Evolutionary conservation across 1,284 basidiomycete genomes (phyloP), one percentile per base, ranked within the genome.

Genomic region (Sporisorium reilianum): DNA sequence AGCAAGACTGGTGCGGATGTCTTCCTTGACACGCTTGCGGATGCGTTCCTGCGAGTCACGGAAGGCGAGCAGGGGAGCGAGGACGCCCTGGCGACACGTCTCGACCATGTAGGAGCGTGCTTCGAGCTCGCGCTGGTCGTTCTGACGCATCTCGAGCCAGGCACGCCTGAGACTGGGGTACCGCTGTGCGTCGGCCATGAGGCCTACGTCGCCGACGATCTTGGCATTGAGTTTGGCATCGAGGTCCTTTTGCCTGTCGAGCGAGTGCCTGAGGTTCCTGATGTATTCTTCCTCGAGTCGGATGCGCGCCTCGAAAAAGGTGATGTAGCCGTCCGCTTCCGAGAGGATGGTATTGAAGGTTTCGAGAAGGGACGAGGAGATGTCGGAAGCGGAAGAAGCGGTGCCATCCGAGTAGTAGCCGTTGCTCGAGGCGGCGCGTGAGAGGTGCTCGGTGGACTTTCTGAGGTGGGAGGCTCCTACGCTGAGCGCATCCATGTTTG

Each of bases 271-370:
- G 10, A 84, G 55, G 23, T 55, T 61, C 8, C 56, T 54, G 30
- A 82, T 59, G 63, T 83, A 80, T 25, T 83, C 80, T 40, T 84
- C 82, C 61, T 84, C 82, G 11, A 81, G 50, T 34, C 77, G 77
- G 50, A 81, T 66, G 23, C 81, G 65, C n/a, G 64, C 57, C 48
- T 83, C 80, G 54, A 70, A 80, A 25, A 73, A 64, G 2, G 59
- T 62, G 40, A 82, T 64, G 49, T 83, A 83, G 53, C 78, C 73
- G 18, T 83, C 81, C 1, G 69, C 75, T 59, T 83, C 81, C 18
- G 61, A 59, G 44, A 82, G 63, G 46, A 71, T 69, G 44, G 66
- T 68, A 44, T 71, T 63, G 51, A 82, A 79, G 2, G 78, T 78
- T 22, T 79, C 77, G 32, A 77, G 69, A 16, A 83, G 63, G 9